Evolutionary conservation across 2,329 filamentous ascomycete genomes (phyloP).

Genomic region (Ramularia endophylla): DNA sequence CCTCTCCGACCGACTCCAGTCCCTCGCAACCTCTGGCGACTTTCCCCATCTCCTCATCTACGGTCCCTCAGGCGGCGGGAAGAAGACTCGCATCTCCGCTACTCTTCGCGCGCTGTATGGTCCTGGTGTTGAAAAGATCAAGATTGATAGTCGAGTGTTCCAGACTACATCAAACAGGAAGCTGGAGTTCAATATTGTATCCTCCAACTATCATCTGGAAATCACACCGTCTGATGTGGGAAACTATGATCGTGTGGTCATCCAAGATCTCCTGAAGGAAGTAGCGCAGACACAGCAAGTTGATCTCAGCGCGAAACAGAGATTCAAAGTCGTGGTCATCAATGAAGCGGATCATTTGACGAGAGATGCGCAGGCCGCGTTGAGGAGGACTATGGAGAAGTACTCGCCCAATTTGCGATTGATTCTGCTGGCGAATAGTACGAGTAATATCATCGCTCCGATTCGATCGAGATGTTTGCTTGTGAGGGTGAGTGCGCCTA

Average conservation of each 20-base stretch:
- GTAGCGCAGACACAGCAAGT: conserved; percentile 99
- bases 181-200: conserved; percentile 98
- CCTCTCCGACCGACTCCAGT: conserved; percentile 77
- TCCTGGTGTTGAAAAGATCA: conserved; percentile 98
- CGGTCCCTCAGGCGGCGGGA: conserved; percentile 91
- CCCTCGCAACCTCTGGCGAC: conserved; percentile 90
- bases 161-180: conserved; percentile 92
- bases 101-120: conserved; percentile 94
- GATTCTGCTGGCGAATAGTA: conserved; percentile 91
- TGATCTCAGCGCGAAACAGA: conserved; percentile 82
- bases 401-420: conserved; percentile 92
- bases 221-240: conserved; percentile 97
- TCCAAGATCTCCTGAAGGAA: conserved; percentile 94
- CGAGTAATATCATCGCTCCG: conserved; percentile 97
- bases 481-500: conserved; percentile 85
- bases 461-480: conserved; percentile 88
- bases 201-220: conserved; percentile 95
- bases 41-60: conserved; percentile 98
- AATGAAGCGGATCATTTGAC: conserved; percentile 96
- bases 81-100: conserved; percentile 94
- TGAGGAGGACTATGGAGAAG: conserved; percentile 97
- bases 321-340: conserved; percentile 98
- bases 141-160: conserved; percentile 96
- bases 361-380: conserved; percentile 87
- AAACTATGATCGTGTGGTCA: conserved; percentile 90